A percentile compares a stretch with the other conserved stretches of the same genome.
These are phyloP conservation scores for Hortaea werneckii DNA, from an alignment of 2,329 filamentous ascomycete genomes.

Conservation along the genomic window DNA sequence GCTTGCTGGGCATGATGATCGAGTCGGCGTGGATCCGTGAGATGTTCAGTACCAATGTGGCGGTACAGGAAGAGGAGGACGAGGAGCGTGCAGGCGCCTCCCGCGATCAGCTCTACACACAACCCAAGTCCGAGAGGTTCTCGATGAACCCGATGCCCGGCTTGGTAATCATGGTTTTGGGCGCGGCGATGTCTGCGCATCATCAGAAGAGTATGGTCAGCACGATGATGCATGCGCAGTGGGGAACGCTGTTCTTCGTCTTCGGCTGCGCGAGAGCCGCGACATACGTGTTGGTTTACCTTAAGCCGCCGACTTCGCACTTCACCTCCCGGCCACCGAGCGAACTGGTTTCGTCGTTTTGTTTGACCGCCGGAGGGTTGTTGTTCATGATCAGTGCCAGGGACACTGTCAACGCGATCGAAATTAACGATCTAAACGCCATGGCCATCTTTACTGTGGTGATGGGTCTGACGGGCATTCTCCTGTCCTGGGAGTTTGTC, in stretches of 20 bases:
- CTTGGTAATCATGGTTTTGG: constrained; percentile 74
- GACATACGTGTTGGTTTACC: constrained; percentile 71
- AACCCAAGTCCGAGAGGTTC: constrained; percentile 59
- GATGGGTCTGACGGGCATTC: constrained; percentile 69
- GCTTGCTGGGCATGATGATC: constrained; percentile 46
- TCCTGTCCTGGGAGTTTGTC: constrained; percentile 77
- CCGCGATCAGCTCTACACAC: constrained; percentile 35
- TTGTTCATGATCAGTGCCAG: constrained; percentile 86
- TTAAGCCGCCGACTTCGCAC: constrained; percentile 70
- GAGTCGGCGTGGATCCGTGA: constrained; percentile 47
- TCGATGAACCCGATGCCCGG: constrained; percentile 84
- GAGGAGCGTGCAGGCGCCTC: constrained; percentile 14
- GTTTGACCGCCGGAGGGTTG: constrained; percentile 73
- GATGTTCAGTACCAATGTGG: constrained; percentile 47
- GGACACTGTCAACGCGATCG: constrained; percentile 68
- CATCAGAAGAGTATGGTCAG: constrained; percentile 75
- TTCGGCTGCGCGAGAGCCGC: constrained; percentile 67
- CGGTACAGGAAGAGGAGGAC: constrained; percentile 28
- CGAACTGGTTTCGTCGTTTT: constrained; percentile 79
- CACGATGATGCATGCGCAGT: constrained; percentile 87
- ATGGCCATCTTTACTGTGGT: constrained; percentile 91
- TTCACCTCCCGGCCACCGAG: constrained; percentile 78
- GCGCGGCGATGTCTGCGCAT: constrained; percentile 92
- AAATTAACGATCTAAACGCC: constrained; percentile 65
- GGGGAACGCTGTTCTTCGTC: constrained; percentile 75